These are phyloP conservation scores for Thalassia testudinum DNA, from an alignment of 116 monocot genomes.

Conservation along the genomic window DNA sequence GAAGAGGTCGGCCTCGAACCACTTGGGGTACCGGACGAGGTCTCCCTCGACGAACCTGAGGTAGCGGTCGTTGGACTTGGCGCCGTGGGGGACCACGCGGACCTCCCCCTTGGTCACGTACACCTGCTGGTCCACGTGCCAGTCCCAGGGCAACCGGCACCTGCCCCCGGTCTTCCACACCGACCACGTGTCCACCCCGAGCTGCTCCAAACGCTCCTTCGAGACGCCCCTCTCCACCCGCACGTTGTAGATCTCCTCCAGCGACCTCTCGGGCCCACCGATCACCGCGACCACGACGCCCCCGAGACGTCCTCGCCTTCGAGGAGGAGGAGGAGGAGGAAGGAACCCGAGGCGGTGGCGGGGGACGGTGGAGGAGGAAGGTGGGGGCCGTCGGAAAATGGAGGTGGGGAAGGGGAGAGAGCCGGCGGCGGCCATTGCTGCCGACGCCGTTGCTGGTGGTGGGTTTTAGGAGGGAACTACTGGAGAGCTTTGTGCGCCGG, in stretches of 20 bases:
- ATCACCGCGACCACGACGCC: no score
- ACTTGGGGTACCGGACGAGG: slow-evolving; percentile 83
- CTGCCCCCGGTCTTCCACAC: slow-evolving; percentile 66
- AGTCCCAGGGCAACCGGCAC: slow-evolving; percentile 84
- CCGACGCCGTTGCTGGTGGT: no score
- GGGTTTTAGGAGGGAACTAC: no score
- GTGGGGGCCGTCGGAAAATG: no score
- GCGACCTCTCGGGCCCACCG: slow-evolving; percentile 28
- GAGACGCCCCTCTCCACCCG: slow-evolving; percentile 58
- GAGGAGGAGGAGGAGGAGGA: no score
- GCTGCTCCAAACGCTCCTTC: slow-evolving; percentile 27
- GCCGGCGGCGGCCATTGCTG: no score
- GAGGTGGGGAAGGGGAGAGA: no score
- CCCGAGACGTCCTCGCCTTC: no score
- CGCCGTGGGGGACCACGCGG: slow-evolving; percentile 73
- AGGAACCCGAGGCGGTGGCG: no score
- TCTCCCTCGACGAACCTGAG: slow-evolving; percentile 90
- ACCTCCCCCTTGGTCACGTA: slow-evolving; percentile 85
- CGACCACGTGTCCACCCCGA: slow-evolving; percentile 65
- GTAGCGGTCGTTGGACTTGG: slow-evolving; percentile 23
- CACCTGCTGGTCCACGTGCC: slow-evolving; percentile 96
- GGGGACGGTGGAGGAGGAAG: no score
- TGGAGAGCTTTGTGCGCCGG: no score
- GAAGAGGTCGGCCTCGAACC: slow-evolving; percentile 92
- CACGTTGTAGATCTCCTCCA: slow-evolving; percentile 81